phyloP scores from a whole-genome alignment of 768 basidiomycete species.

The Termitomyces sp. region DNA sequence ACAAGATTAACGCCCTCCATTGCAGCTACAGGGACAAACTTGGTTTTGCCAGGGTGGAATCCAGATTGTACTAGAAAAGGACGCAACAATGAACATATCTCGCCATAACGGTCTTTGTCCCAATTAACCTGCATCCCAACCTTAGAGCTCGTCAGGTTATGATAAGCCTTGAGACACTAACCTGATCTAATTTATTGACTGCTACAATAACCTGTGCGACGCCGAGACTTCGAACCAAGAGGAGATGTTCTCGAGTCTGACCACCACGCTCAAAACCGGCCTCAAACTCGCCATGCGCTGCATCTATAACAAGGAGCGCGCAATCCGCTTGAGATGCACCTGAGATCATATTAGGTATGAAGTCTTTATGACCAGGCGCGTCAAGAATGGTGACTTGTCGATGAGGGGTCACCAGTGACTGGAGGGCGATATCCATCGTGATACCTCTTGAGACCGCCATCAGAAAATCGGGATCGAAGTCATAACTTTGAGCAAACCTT shows the following conservation, averaged over 20 bases:
- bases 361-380: conserved; percentile 96
- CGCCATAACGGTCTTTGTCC: conserved; percentile 78
- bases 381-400: conserved; percentile 91
- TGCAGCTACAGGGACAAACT: conserved; percentile 86
- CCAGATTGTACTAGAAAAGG: conserved; percentile 88
- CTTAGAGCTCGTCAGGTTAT: background rate
- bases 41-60: conserved; percentile 72
- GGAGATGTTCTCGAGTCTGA: conserved; percentile 91
- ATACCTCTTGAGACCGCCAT: conserved; percentile 65
- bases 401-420: conserved; percentile 67
- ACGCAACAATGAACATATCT: conserved; percentile 68
- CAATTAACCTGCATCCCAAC: conserved; percentile 67
- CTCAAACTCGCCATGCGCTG: conserved; percentile 89
- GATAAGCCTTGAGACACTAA: conserved; percentile 26
- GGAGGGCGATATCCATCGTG: conserved; percentile 94
- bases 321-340: conserved; percentile 97
- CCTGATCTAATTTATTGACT: conserved; percentile 93
- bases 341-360: conserved; percentile 99
- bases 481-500: conserved; percentile 46
- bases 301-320: conserved; percentile 89
- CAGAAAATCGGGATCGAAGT: background rate
- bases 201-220: conserved; percentile 89
- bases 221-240: conserved; percentile 89
- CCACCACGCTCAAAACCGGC: conserved; percentile 92
- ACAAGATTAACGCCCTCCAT: conserved; percentile 86